Conservation (phyloP, 352 stramenopile genomes). For the Phytophthora kernoviae region DNA sequence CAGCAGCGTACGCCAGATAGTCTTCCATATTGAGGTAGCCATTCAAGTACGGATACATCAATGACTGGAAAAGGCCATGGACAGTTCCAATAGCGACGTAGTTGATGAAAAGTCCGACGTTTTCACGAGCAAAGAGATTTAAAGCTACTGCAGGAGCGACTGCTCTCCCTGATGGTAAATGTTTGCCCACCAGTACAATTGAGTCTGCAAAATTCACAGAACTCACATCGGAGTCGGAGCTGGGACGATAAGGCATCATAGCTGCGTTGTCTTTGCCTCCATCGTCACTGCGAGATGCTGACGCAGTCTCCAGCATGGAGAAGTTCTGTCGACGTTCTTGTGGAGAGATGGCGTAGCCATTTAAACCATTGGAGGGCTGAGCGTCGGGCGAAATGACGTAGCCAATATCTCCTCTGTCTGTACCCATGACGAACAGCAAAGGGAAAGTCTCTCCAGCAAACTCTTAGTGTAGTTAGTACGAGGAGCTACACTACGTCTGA, state of each 20-base stretch:
- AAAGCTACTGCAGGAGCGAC: conserved; percentile 12
- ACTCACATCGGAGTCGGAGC: conserved; percentile 22
- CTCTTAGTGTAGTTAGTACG: background rate
- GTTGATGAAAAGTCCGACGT: conserved; percentile 56
- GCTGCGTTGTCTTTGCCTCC: conserved; percentile 24
- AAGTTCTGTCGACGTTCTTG: conserved; percentile 33
- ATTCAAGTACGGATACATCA: conserved; percentile 74
- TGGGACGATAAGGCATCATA: conserved; percentile 37
- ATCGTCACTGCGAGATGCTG: conserved; percentile 25
- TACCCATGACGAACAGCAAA: conserved; percentile 13
- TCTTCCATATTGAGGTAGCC: conserved; percentile 78
- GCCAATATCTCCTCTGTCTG: conserved; percentile 10
- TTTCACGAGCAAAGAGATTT: conserved; percentile 45
- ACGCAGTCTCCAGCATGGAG: conserved; percentile 45
- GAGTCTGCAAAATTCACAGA: conserved; percentile 42
- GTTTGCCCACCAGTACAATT: conserved; percentile 28
- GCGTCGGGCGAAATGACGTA: conserved; percentile 32
- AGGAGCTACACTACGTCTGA: conserved; percentile 15
- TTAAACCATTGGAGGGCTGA: conserved; percentile 13
- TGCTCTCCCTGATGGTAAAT: conserved; percentile 28
- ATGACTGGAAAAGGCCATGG: conserved; percentile 57
- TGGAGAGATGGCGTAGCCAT: conserved; percentile 29
- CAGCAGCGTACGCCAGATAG: conserved; percentile 57
- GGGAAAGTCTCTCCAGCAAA: no score
- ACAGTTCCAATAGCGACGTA: conserved; percentile 54